Evolutionary conservation across 2,329 filamentous ascomycete genomes (phyloP), one percentile per base, ranked within the genome.

Genomic region (Diaporthe amygdali): DNA sequence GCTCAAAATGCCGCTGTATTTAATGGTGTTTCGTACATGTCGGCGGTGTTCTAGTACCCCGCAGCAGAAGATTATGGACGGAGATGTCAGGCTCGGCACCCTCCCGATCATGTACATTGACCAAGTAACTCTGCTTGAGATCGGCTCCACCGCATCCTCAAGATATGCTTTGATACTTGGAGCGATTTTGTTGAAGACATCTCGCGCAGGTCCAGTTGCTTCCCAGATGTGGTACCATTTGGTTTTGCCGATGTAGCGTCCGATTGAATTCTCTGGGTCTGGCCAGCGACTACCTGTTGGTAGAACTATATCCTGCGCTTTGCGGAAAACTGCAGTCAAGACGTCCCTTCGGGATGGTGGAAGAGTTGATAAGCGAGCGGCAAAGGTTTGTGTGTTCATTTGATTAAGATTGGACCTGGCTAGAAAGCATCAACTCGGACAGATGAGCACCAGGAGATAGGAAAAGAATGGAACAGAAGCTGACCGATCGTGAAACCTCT

Each of bases 21-120:
- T 61, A 20, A 71, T 44, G 1, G 15, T 41, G 1, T 61, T 61
- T 10, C 51, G 44, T 17, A 68, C 34, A 1, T 52, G 14, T 20
- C 55, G 49, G 8, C 69, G 52, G 22, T 52, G 51, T 1, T 34
- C 20, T 27, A n/a, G 14, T 4, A 52, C 32, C 2, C 59, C 61
- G 52, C 63, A 49, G 30, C 61, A 71, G n/a, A 71, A 68, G 5
- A 71, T 61, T 5, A 71, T 71, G 10, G 63, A 59, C 6, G 69
- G 61, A 2, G 30, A 44, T 30, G 69, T 41, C 2, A 20, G 22
- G 6, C 32, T 17, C 3, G 8, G 5, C 10, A 34, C 46, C 10
- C 25, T 44, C 0, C 63, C 61, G 5, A 68, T 22, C 69, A 67
- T 68, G 6, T 71, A 71, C 20, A 71, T 34, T 12, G 63, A 71